Conservation (phyloP, 2,329 filamentous ascomycete species). For the Xylariaceae sp. region DNA sequence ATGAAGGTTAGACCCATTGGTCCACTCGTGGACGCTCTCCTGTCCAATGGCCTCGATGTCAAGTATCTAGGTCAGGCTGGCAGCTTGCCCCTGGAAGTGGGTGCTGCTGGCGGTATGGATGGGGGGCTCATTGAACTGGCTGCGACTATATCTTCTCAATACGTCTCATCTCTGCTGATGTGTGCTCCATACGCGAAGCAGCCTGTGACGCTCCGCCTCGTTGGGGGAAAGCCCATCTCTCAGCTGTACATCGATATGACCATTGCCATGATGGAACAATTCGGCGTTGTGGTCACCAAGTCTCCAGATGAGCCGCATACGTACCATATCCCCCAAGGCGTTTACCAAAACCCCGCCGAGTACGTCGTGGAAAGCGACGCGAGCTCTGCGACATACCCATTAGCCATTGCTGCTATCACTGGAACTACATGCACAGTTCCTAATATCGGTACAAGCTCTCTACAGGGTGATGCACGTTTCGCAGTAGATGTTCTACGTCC, state of each 20-base stretch:
- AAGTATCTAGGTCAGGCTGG: conserved; percentile 79
- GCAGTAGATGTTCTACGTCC: conserved; percentile 83
- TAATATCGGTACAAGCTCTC: conserved; percentile 86
- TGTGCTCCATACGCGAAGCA: conserved; percentile 95
- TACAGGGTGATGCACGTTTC: conserved; percentile 94
- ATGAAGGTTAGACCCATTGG: conserved; percentile 97
- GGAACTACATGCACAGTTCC: conserved; percentile 94
- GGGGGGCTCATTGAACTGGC: conserved; percentile 88
- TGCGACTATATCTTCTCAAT: conserved; percentile 97
- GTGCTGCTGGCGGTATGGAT: conserved; percentile 75
- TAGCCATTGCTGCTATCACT: conserved; percentile 91
- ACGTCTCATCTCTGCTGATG: conserved; percentile 95
- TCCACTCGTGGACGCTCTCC: conserved; percentile 83
- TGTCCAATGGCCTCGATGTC: conserved; percentile 79
- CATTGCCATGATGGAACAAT: conserved; percentile 91
- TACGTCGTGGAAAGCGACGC: conserved; percentile 96
- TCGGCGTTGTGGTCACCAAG: conserved; percentile 75
- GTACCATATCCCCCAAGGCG: conserved; percentile 84
- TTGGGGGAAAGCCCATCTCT: conserved; percentile 96
- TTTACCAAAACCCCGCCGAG: conserved; percentile 76
- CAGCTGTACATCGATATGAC: conserved; percentile 99
- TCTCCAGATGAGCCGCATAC: conserved; percentile 80
- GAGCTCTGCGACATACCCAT: conserved; percentile 92
- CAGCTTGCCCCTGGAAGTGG: conserved; percentile 78
- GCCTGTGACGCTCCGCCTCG: conserved; percentile 80